These are phyloP conservation scores for Centrapalus pauciflorus DNA, from an alignment of 129 eudicot genomes.

Conservation along the genomic window DNA sequence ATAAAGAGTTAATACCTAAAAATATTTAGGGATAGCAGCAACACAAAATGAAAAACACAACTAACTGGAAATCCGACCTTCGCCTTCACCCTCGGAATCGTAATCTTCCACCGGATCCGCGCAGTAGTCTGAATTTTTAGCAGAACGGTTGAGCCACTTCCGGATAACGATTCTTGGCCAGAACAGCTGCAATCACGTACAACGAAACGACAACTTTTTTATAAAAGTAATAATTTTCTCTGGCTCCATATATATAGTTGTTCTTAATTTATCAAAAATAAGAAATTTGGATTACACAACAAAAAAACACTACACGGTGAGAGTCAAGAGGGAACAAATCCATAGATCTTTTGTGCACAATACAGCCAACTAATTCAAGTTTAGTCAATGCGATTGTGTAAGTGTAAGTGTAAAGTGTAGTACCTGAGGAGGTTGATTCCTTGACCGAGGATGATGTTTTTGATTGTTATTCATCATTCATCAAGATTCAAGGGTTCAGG, in stretches of 20 bases:
- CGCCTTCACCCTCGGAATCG: slow-evolving; percentile 36
- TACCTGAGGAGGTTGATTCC: slow-evolving; percentile 17
- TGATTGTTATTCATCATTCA: too few species aligned
- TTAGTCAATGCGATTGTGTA: background rate
- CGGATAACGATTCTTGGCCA: slow-evolving; percentile 74
- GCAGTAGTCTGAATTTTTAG: slow-evolving; percentile 44
- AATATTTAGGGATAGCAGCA: background rate
- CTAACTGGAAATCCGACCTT: slow-evolving; percentile 29
- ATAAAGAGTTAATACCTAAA: background rate
- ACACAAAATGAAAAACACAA: background rate
- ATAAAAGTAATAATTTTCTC: slow-evolving; percentile 32
- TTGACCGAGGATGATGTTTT: background rate
- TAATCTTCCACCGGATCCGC: slow-evolving; percentile 55
- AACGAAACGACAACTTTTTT: slow-evolving; percentile 50
- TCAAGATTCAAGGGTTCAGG: background rate
- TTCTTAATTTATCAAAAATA: slow-evolving; percentile 1
- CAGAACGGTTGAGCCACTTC: slow-evolving; percentile 62
- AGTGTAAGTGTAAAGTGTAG: too few species aligned
- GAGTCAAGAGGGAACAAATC: background rate
- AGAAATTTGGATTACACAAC: background rate
- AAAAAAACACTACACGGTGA: background rate
- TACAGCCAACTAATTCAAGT: background rate
- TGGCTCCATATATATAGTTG: too few species aligned
- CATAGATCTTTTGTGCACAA: background rate
- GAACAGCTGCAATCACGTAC: slow-evolving; percentile 63